Evolutionary conservation across 345 rosid genomes (phyloP), one percentile per base, ranked within the genome.

Genomic region (Euphorbia lathyris): DNA sequence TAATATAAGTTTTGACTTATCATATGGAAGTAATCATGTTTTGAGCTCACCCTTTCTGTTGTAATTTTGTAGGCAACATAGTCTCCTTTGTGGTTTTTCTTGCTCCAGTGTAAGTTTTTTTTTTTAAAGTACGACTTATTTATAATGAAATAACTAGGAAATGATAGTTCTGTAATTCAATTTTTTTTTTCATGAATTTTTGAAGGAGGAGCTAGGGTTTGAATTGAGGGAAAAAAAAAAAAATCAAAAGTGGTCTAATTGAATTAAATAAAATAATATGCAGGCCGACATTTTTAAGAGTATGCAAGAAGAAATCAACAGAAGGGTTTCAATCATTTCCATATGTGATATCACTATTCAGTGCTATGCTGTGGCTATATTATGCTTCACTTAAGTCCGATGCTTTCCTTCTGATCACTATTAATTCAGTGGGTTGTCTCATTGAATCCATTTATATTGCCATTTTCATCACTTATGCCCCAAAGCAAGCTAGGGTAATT

Each of bases 321-420:
- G 88, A 90, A 83, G 97, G 83, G 27, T 90, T 88, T 63, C 88
- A 87, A 32, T 85, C 92, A 53, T 57, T 87, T 51, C 97, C 97
- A 0, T 90, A 88, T 55, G 73, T 83, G 65, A 87, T 82, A 11
- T 82, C 89, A 13, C 79, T 90, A 45, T 88, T 88, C 77, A 88
- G 89, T 70, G 85, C 93, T 23, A 84, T 83, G 90, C 74, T 86
- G 47, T 86, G 84, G 83, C 81, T 88, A 6, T 86, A 85, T 69
- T 90, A 90, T 30, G 93, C 92, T 47, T 83, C 81, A 20, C 75
- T 79, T 67, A 90, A 83, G 80, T 48, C 76, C 8, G 80, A 90
- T 34, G 92, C 82, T 17, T 63, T 77, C 78, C 87, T 88, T 77
- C 92, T 90, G 66, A 82, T 86, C 63, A 88, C 93, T 25, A 88